Percentiles rank a stretch among this genome's conserved stretches.
Evolutionary conservation across 2,329 filamentous ascomycete species (phyloP).

Genomic region (Claviceps digitariae): DNA sequence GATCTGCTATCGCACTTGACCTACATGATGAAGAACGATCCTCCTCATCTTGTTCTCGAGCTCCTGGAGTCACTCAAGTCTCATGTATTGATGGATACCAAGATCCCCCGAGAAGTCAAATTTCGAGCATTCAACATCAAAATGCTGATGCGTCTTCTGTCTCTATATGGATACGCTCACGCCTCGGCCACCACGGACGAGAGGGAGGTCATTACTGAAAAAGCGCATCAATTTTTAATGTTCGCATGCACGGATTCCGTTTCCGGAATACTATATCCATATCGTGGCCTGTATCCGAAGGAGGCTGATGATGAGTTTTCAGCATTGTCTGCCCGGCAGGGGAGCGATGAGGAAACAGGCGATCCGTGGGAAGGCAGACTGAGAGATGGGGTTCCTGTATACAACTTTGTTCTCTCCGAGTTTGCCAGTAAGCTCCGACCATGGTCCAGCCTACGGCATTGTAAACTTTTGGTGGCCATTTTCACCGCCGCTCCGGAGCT

Average conservation of each 20-base stretch:
- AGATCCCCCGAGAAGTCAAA: conserved; percentile 61
- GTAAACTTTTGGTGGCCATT: conserved; percentile 65
- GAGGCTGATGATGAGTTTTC: conserved; percentile 40
- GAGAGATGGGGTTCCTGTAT: conserved; percentile 53
- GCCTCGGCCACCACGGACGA: conserved; percentile 26
- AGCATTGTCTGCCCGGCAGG: conserved; percentile 13
- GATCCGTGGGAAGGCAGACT: conserved; percentile 58
- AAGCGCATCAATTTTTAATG: conserved; percentile 63
- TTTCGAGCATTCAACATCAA: conserved; percentile 61
- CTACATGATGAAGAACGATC: conserved; percentile 64
- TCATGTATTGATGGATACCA: conserved; percentile 60
- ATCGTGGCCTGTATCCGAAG: conserved; percentile 75
- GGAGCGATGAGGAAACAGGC: conserved; percentile 34
- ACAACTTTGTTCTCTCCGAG: conserved; percentile 66
- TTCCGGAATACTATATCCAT: conserved; percentile 61
- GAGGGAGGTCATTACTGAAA: conserved; percentile 43
- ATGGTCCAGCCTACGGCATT: conserved; percentile 69
- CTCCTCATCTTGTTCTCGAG: conserved; percentile 60
- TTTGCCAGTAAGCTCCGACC: conserved; percentile 71
- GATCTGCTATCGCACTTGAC: conserved; percentile 76
- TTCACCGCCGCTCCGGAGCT: conserved; percentile 76
- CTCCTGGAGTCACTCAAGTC: conserved; percentile 58
- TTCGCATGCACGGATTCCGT: conserved; percentile 59
- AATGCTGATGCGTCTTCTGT: conserved; percentile 58
- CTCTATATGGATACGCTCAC: conserved; percentile 52